phyloP scores from a whole-genome alignment of 1,139 yeast genomes.

The Pichia sp. region DNA sequence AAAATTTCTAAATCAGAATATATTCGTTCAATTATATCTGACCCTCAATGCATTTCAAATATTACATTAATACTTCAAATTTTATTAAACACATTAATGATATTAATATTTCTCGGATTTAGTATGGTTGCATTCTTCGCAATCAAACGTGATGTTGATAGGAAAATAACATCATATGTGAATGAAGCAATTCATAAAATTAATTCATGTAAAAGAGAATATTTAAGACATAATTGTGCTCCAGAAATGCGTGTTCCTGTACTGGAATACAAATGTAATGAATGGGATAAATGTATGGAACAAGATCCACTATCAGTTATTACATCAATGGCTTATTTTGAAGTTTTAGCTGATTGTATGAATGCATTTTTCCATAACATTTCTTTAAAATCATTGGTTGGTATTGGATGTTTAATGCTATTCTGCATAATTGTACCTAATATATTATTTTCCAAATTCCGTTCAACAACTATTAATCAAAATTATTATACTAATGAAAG shows the following conservation, averaged over 20 bases:
- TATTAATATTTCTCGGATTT: slow-evolving; percentile 46
- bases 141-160: slow-evolving; percentile 57
- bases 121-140: slow-evolving; percentile 56
- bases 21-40: slow-evolving; percentile 22
- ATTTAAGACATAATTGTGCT: slow-evolving; percentile 64
- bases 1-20: not conserved
- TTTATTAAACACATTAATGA: slow-evolving; percentile 53
- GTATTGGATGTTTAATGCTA: slow-evolving; percentile 19
- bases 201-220: slow-evolving; percentile 63
- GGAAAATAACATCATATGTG: slow-evolving; percentile 59
- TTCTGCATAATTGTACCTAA: slow-evolving; percentile 26
- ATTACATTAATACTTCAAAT: slow-evolving; percentile 70
- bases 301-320: slow-evolving; percentile 75
- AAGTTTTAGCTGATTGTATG: slow-evolving; percentile 29
- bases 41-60: slow-evolving; percentile 61
- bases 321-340: slow-evolving; percentile 29
- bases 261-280: slow-evolving; percentile 60
- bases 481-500: slow-evolving; percentile 13
- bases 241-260: slow-evolving; percentile 60
- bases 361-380: slow-evolving; percentile 29
- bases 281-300: slow-evolving; percentile 82
- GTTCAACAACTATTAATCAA: slow-evolving; percentile 20
- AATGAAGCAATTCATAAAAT: slow-evolving; percentile 61
- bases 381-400: slow-evolving; percentile 22
- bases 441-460: slow-evolving; percentile 23